Conservation (phyloP, 2,329 filamentous ascomycete genomes). For the Colletotrichum trifolii region DNA sequence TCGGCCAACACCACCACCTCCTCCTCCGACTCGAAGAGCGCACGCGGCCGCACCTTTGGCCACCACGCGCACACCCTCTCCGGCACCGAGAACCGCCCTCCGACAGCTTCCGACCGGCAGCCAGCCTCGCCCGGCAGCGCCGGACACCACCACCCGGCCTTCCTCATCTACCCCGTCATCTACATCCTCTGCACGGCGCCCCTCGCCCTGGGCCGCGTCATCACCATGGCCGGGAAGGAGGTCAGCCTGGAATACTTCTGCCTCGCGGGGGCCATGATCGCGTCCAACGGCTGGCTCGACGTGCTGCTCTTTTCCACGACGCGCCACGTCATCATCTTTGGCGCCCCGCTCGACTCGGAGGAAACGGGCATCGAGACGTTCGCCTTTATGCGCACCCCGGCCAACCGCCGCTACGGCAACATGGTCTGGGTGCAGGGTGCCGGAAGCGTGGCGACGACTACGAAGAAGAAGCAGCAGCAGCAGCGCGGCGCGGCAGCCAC, state of each 20-base stretch:
- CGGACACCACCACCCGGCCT: conserved; percentile 40
- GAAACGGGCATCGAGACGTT: conserved; percentile 32
- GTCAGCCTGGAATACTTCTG: conserved; percentile 62
- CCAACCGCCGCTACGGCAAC: conserved; percentile 30
- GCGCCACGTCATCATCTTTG: conserved; percentile 49
- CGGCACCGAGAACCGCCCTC: neutral
- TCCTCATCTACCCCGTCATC: conserved; percentile 71
- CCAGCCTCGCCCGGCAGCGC: neutral
- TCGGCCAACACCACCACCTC: conserved; percentile 16
- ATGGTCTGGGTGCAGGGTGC: conserved; percentile 36
- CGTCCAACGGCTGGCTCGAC: conserved; percentile 58
- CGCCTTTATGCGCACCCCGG: conserved; percentile 33
- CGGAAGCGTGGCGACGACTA: conserved; percentile 6
- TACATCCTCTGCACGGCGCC: conserved; percentile 72
- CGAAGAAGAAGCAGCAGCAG: conserved; percentile 11
- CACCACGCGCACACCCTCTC: conserved; percentile 11
- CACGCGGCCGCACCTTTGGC: neutral
- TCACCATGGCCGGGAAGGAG: conserved; percentile 60
- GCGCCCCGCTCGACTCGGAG: conserved; percentile 22
- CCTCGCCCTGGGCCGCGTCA: conserved; percentile 68
- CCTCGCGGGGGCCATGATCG: conserved; percentile 62
- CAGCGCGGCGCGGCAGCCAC: neutral
- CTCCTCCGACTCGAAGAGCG: conserved; percentile 13
- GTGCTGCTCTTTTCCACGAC: conserved; percentile 54
- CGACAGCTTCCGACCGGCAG: neutral